These are phyloP conservation scores for Candida maris DNA, from an alignment of 805 yeast genomes.

Conservation along the genomic window DNA sequence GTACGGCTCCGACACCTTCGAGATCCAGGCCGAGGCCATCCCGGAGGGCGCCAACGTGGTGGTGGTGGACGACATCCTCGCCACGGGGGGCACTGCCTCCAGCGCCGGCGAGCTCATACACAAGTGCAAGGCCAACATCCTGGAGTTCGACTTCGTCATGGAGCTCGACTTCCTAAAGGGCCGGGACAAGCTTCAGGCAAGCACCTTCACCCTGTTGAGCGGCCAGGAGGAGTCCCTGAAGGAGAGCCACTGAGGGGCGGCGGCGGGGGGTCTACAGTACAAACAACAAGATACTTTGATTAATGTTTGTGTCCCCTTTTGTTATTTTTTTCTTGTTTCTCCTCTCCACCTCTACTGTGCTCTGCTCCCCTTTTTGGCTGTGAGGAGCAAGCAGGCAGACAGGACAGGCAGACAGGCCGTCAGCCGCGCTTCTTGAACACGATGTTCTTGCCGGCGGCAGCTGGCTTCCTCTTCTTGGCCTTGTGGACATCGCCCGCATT, in stretches of 20 bases:
- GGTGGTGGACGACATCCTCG: slow-evolving; percentile 93
- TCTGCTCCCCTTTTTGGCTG: no score
- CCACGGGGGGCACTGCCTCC: slow-evolving; percentile 95
- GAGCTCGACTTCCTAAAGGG: slow-evolving; percentile 95
- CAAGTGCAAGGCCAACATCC: slow-evolving; percentile 63
- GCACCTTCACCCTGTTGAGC: slow-evolving; percentile 82
- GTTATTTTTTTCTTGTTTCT: no score
- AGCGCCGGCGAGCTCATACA: slow-evolving; percentile 87
- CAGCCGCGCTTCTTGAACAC: slow-evolving; percentile 25
- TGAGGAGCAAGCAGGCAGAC: neutral
- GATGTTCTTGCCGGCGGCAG: slow-evolving; percentile 25
- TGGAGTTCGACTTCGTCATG: slow-evolving; percentile 85
- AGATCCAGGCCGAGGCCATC: slow-evolving; percentile 80
- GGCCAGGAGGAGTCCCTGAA: slow-evolving; percentile 64
- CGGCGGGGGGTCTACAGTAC: no score
- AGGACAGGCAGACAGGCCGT: neutral
- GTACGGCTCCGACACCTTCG: slow-evolving; percentile 87
- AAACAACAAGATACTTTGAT: no score
- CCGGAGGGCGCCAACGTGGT: slow-evolving; percentile 78
- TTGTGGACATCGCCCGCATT: slow-evolving; percentile 24
- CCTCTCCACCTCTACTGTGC: no score
- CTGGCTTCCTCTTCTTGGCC: slow-evolving; percentile 25
- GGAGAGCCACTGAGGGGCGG: slow-evolving; percentile 1
- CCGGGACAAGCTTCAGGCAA: slow-evolving; percentile 78
- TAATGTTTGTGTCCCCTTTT: no score